Base-by-base conservation (phyloP, 768 basidiomycete species). In the Termitomyces sp. region DNA sequence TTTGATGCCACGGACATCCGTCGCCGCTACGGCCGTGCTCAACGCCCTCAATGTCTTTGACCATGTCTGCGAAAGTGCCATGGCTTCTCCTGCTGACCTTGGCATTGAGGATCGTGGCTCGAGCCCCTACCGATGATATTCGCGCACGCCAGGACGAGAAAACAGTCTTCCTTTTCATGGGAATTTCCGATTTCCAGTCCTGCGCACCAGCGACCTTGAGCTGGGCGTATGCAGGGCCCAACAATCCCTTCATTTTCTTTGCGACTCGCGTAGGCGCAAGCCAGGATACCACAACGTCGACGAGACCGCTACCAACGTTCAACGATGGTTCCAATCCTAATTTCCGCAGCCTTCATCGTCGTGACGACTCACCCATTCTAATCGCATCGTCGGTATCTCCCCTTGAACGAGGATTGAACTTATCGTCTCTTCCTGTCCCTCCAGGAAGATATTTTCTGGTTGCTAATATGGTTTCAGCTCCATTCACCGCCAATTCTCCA, bases 401-500 rank as follows among this genome's bases (percentile, higher is more conserved):
- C 4, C 28, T 50, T 13, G 26, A 16, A 1, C 7, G 12, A 0
- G 56, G 54, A 18, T 82, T 69, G 67, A 68, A 63, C 4, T 85
- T 86, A 84, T 4, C 65, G 1, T 46, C 68, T 2, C 81, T 86
- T 49, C 72, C 73, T 57, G 67, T 84, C 24, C 66, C 78, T 0
- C 68, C 73, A 53, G 85, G 85, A 4, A 77, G 73, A 75, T 86
- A 86, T 62, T 46, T 61, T 13, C 24, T 85, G 20, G 60, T 54
- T 0, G 73, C 71, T 7, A 60, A 65, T 6, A 59, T 76, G 18
- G 58, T 65, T 3, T 49, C 38, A n/a, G 32, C 28, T 53, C 14
- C 45, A 3, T 66, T 63, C 53, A 32, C 14, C 9, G 40, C 46
- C 6, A 8, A 28, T 0, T 73, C 74, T 2, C 6, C 49, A 0